Evolutionary conservation across 2,329 filamentous ascomycete species (phyloP), one percentile per base, ranked within the genome.

Genomic region (Metarhizium sp.): DNA sequence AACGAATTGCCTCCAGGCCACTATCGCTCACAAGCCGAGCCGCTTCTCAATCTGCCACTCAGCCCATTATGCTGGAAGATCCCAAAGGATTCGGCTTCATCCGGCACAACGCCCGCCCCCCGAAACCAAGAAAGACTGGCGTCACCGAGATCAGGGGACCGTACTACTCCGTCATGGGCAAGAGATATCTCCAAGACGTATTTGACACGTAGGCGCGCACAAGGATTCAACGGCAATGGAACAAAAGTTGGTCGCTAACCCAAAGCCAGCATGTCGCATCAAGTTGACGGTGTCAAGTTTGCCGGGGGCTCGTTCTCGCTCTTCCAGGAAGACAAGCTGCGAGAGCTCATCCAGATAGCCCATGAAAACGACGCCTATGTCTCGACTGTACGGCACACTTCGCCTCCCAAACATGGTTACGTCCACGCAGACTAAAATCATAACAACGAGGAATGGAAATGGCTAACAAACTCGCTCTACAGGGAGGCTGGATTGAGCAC

Each of bases 131-230:
- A 32, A 71, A 63, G 5, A 72, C 68, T 42, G 76, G 74, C 4
- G 77, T 80, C 6, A 81, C 78, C 1, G 78, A 81, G 63, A 81
- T 81, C 55, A 70, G 78, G 36, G 78, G 78, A 0, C 78, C 77
- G 6, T 81, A 80, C 62, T 81, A 81, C 62, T 75, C 76, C 0
- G 76, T 70, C 3, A 79, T 80, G 74, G 78, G 78, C 1, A 78
- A 76, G 58, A 67, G 74, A 43, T 78, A 80, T 55, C 65, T 81
- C 1, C 65, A 73, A 20, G 78, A 80, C 67, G 70, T 80, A 3
- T 67, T 81, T 2, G 77, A 80, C 58, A 81, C 78, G 71, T 76
- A 25, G 1, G 25, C 25, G 1, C 25, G 1, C 25, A 4, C 25
- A 25, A 25, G 25, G 4, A 4, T 25, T 25, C 25, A 25, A 25